Percentiles rank a stretch among this genome's conserved stretches.
phyloP scores from a whole-genome alignment of 83 land plant species.

The Isoetes engelmannii region DNA sequence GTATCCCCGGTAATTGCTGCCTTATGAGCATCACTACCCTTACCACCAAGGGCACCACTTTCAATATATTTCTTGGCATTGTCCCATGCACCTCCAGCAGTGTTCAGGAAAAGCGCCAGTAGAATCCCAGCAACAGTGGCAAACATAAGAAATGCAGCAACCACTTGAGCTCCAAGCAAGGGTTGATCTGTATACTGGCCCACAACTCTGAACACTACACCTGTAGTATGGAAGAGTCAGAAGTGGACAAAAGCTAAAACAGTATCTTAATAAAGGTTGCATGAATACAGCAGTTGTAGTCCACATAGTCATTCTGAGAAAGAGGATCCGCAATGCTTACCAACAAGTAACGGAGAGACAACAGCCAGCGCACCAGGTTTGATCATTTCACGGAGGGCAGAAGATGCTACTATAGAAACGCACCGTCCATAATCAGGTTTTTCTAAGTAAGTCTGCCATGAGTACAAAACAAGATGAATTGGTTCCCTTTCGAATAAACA shows the following conservation, averaged over 20 bases:
- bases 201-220: conserved; percentile 65
- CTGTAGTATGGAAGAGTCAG: conserved; percentile 30
- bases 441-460: conserved; percentile 72
- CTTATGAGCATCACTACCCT: conserved; percentile 95
- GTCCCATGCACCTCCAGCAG: conserved; percentile 99
- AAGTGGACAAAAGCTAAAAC: not conserved
- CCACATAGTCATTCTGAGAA: not conserved
- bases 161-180: conserved; percentile 93
- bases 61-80: conserved; percentile 98
- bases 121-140: conserved; percentile 97
- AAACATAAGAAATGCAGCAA: conserved; percentile 95
- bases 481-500: not conserved
- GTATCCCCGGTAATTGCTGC: conserved; percentile 99
- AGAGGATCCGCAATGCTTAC: conserved; percentile 25
- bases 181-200: conserved; percentile 84
- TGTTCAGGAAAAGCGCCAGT: conserved; percentile 96
- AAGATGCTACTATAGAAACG: conserved; percentile 97
- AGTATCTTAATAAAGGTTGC: not conserved
- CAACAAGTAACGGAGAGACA: conserved; percentile 72
- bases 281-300: not conserved
- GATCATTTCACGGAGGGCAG: conserved; percentile 94
- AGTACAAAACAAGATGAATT: not conserved
- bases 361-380: conserved; percentile 99
- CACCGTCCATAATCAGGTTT: conserved; percentile 99
- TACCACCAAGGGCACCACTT: conserved; percentile 97